phyloP scores from a whole-genome alignment of 805 yeast species.

The Barnettozyma californica region DNA sequence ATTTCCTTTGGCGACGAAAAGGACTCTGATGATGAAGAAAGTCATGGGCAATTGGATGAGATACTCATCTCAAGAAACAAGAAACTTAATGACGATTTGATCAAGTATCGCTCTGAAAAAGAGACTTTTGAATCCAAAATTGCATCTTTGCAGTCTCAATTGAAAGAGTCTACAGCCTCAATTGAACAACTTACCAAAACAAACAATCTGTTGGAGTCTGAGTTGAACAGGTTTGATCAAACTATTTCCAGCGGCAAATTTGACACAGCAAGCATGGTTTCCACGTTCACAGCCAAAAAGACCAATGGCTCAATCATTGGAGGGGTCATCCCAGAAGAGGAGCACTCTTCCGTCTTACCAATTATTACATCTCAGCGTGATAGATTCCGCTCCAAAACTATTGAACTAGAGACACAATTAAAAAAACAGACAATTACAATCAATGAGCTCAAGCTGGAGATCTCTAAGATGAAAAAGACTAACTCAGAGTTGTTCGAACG shows the following conservation, averaged over 20 bases:
- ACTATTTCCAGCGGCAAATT: slow-evolving; percentile 27
- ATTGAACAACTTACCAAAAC: slow-evolving; percentile 37
- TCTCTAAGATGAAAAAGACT: slow-evolving; percentile 60
- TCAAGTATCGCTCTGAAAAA: slow-evolving; percentile 56
- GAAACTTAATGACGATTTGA: slow-evolving; percentile 63
- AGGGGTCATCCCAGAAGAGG: slow-evolving; percentile 30
- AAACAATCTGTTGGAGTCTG: slow-evolving; percentile 67
- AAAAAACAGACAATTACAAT: slow-evolving; percentile 51
- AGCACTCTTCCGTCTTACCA: slow-evolving; percentile 53
- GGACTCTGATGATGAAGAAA: slow-evolving; percentile 24
- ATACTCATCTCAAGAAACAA: slow-evolving; percentile 66
- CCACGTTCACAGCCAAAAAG: slow-evolving; percentile 30
- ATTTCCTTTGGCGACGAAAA: slow-evolving; percentile 72
- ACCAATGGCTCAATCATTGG: slow-evolving; percentile 39
- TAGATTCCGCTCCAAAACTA: slow-evolving; percentile 77
- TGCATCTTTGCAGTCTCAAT: slow-evolving; percentile 33
- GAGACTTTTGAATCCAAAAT: slow-evolving; percentile 40
- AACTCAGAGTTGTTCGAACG: slow-evolving; percentile 78
- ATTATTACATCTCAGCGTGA: slow-evolving; percentile 94
- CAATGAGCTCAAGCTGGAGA: slow-evolving; percentile 58
- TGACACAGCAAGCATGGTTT: slow-evolving; percentile 55
- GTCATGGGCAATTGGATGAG: slow-evolving; percentile 40
- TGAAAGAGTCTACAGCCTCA: slow-evolving; percentile 32
- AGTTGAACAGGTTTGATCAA: slow-evolving; percentile 52
- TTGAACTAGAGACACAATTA: slow-evolving; percentile 78